phyloP scores from a whole-genome alignment of 2,329 filamentous ascomycete species.

The Cladophialophora psammophila region DNA sequence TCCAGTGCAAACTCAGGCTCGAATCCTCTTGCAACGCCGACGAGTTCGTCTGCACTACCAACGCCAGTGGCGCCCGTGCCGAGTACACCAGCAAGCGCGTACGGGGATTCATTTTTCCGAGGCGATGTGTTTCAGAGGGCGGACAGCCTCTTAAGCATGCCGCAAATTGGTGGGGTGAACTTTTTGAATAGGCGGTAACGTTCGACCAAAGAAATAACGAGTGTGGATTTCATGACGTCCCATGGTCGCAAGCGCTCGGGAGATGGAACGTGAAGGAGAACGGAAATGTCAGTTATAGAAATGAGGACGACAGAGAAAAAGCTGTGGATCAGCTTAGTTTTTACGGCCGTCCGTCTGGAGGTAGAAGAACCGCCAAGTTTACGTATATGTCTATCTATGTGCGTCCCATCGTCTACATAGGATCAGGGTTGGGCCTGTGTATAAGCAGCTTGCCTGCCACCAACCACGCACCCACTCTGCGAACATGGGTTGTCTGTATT shows the following conservation, averaged over 20 bases:
- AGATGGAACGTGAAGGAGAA: not conserved
- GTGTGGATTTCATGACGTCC: not conserved
- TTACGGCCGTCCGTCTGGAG: not conserved
- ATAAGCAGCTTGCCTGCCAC: too few species aligned
- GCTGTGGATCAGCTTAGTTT: not conserved
- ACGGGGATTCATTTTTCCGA: constrained; percentile 58
- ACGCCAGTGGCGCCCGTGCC: constrained; percentile 23
- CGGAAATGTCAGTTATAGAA: not conserved
- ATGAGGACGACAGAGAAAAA: not conserved
- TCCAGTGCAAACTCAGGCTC: not conserved
- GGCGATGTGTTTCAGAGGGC: constrained; percentile 59
- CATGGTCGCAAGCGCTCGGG: not conserved
- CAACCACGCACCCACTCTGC: not conserved
- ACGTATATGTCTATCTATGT: too few species aligned
- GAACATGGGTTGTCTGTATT: not conserved
- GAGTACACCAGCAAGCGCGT: constrained; percentile 58
- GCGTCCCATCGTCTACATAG: too few species aligned
- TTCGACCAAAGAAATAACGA: not conserved
- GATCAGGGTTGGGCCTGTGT: too few species aligned
- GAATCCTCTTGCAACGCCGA: constrained; percentile 10
- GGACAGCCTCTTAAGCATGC: constrained; percentile 54
- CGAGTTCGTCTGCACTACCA: constrained; percentile 15
- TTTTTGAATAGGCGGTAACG: constrained; percentile 32
- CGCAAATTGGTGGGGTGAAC: constrained; percentile 29
- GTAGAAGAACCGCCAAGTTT: not conserved